These are phyloP conservation scores for Apiospora marii DNA, from an alignment of 2,329 filamentous ascomycete genomes.

Conservation along the genomic window DNA sequence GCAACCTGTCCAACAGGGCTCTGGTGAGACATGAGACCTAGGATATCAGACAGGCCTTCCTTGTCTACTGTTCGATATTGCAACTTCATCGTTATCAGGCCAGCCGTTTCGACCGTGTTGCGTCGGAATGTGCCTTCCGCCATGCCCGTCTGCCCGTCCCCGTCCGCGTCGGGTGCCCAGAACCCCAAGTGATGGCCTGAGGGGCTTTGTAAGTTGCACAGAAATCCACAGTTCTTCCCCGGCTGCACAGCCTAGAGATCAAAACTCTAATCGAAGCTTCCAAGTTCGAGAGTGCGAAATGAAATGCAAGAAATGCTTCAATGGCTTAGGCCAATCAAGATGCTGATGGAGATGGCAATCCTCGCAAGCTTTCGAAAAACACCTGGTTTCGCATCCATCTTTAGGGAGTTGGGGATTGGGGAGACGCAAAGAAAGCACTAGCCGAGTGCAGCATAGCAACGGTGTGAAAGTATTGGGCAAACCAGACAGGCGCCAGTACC, in stretches of 20 bases:
- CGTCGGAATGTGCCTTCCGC: background rate
- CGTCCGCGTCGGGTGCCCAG: too few species aligned
- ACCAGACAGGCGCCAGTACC: background rate
- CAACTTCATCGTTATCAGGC: background rate
- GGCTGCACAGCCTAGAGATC: background rate
- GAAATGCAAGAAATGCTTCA: background rate
- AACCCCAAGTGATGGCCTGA: too few species aligned
- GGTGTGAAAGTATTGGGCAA: background rate
- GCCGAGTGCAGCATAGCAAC: background rate
- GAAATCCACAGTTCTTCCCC: background rate
- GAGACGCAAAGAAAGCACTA: too few species aligned
- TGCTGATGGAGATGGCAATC: background rate
- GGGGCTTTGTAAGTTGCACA: background rate
- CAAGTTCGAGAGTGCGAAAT: background rate
- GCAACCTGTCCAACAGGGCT: background rate
- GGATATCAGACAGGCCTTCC: background rate
- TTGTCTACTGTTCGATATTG: background rate
- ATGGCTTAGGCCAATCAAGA: background rate
- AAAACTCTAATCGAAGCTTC: background rate
- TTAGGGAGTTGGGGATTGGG: too few species aligned
- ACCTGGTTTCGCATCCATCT: too few species aligned
- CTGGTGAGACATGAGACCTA: background rate
- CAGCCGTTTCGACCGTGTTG: background rate
- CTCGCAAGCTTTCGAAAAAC: slow-evolving; percentile 1
- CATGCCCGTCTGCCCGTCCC: background rate